Evolutionary conservation across 2,329 filamentous ascomycete genomes (phyloP), one percentile per base, ranked within the genome.

Genomic region (Cladophialophora immunda): DNA sequence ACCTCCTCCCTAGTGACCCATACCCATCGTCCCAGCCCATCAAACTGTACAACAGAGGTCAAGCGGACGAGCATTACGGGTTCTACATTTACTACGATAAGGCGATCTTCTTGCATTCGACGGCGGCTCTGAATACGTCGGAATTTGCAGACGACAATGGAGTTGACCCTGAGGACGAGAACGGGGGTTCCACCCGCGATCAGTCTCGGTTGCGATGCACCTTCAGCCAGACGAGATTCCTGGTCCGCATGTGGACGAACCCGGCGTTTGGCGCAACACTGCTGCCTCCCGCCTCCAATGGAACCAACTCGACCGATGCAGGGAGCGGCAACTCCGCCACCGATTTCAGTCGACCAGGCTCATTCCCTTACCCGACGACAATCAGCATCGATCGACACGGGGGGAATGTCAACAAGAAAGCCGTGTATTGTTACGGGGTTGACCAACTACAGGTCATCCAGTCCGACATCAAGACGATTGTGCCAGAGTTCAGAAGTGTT

Each of bases 81-180:
- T 97, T 97, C 80, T 97, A 97, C 81, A 92, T 87, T 0, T 96
- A 97, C 82, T 98, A 92, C 78, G 89, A 93, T 79, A 92, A 93
- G 71, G 91, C 90, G 8, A 92, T 97, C 70, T 97, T 94, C 81
- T 83, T 97, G 68, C 64, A 64, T 41, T 67, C 65, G n/a, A 67
- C 62, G 17, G 61, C 68, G 4, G 45, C 69, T 27, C 25, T 66
- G 58, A 68, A 70, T 25, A 62, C 41, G 17, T 64, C 67, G n/a
- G 59, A 61, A 22, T 65, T 67, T 8, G 41, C 68, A 27, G 57
- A 65, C 62, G 70, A 65, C 27, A 74, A 71, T 27, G 77, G 76
- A 38, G 75, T 74, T 9, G 79, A 80, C 45, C 76, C 79, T 8
- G 75, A 79, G 2, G 74, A 81, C 2, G 79, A 79, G n/a, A 77